A percentile compares a stretch with the other conserved stretches of the same genome.
phyloP scores from a whole-genome alignment of 108 stramenopile species.

The Schizochytrium sp. region DNA sequence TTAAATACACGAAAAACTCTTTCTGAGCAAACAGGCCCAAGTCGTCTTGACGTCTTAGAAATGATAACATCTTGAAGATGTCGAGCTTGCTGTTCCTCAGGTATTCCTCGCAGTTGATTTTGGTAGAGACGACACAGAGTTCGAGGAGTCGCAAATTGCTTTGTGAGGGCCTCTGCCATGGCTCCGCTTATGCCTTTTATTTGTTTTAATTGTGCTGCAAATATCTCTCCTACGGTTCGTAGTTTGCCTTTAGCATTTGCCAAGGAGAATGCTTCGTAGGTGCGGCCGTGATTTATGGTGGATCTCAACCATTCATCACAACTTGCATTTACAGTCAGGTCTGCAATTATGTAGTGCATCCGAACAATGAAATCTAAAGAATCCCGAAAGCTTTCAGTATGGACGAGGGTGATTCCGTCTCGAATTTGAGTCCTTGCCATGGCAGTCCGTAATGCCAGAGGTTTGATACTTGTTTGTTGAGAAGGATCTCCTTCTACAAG shows the following conservation, averaged over 20 bases:
- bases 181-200: slow-evolving; percentile 20
- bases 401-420: slow-evolving; percentile 4
- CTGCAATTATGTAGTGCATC: background rate
- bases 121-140: background rate
- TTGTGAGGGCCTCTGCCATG: background rate
- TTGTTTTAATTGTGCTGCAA: slow-evolving; percentile 35
- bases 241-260: slow-evolving; percentile 20
- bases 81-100: too few species aligned
- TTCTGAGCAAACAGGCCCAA: too few species aligned
- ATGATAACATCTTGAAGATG: too few species aligned
- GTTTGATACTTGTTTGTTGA: background rate
- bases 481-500: slow-evolving; percentile 58
- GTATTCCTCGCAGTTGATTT: background rate
- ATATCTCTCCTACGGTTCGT: slow-evolving; percentile 17
- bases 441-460: slow-evolving; percentile 13
- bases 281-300: too few species aligned
- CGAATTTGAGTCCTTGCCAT: slow-evolving; percentile 16
- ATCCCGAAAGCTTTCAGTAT: background rate
- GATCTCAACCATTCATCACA: background rate
- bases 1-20: too few species aligned
- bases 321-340: background rate
- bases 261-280: background rate
- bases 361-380: background rate
- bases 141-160: slow-evolving; percentile 8
- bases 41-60: too few species aligned